These are phyloP conservation scores for Trametes villosa DNA, from an alignment of 768 basidiomycete genomes.

Conservation along the genomic window DNA sequence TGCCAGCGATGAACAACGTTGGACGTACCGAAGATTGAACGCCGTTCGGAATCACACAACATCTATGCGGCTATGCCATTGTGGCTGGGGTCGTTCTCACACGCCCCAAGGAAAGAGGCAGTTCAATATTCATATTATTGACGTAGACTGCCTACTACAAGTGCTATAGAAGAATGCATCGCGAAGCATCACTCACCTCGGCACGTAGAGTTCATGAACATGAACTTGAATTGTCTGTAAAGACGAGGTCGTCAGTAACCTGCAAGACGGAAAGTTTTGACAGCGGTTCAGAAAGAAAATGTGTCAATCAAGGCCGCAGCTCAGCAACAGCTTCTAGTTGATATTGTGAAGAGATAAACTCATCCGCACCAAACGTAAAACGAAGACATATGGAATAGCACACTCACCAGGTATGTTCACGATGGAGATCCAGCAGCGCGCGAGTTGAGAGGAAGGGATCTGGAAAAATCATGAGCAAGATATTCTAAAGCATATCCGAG, in stretches of 20 bases:
- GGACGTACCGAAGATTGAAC: too few species aligned
- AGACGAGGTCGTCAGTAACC: neutral
- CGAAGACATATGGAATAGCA: neutral
- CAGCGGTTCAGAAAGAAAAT: constrained; percentile 20
- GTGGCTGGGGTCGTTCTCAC: too few species aligned
- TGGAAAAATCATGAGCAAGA: constrained; percentile 4
- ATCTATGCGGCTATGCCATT: too few species aligned
- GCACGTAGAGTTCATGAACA: too few species aligned
- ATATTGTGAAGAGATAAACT: constrained; percentile 53
- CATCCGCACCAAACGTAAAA: constrained; percentile 40
- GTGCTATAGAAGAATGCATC: too few species aligned
- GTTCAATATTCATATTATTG: too few species aligned
- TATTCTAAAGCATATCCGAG: constrained; percentile 6
- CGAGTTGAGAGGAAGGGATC: neutral
- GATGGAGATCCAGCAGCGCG: neutral
- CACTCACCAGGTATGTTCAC: neutral
- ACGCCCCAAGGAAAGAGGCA: too few species aligned
- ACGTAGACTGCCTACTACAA: too few species aligned
- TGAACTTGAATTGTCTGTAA: neutral
- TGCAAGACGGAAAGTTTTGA: neutral
- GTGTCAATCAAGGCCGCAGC: constrained; percentile 65
- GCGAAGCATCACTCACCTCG: too few species aligned
- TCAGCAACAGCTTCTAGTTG: constrained; percentile 94
- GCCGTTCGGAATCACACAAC: too few species aligned
- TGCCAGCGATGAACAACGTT: too few species aligned